Evolutionary conservation across 2,329 filamentous ascomycete genomes (phyloP).

Genomic region (Metarhizium sp.): DNA sequence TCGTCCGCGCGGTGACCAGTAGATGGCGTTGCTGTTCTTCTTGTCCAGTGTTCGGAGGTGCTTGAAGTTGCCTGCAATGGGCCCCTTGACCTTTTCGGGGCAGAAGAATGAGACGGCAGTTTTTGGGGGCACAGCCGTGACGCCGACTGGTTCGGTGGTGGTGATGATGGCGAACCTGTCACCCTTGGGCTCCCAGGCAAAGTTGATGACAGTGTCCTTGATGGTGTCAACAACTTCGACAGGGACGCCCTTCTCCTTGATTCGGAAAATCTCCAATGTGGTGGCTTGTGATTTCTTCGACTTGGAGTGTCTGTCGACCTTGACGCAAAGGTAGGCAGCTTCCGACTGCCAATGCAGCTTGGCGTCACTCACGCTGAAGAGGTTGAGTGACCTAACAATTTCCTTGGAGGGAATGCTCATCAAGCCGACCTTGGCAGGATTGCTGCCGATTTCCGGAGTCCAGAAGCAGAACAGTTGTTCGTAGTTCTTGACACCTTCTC

Average conservation of each 20-base stretch:
- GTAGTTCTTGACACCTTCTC: slow-evolving; percentile 81
- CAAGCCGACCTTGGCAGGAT: slow-evolving; percentile 90
- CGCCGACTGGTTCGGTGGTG: slow-evolving; percentile 70
- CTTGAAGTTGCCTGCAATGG: slow-evolving; percentile 84
- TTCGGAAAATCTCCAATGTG: slow-evolving; percentile 95
- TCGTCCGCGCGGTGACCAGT: slow-evolving; percentile 93
- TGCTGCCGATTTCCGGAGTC: slow-evolving; percentile 97
- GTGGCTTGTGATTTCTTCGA: slow-evolving; percentile 97
- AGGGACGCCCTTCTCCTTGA: slow-evolving; percentile 94
- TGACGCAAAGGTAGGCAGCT: slow-evolving; percentile 88
- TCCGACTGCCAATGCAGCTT: slow-evolving; percentile 99
- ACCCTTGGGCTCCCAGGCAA: slow-evolving; percentile 97
- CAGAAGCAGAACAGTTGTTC: slow-evolving; percentile 98
- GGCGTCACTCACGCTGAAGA: slow-evolving; percentile 95
- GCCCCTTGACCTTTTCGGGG: slow-evolving; percentile 84
- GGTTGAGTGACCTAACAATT: slow-evolving; percentile 85
- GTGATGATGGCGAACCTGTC: slow-evolving; percentile 97
- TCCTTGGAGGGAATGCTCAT: slow-evolving; percentile 96
- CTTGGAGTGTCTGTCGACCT: slow-evolving; percentile 97
- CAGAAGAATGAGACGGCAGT: slow-evolving; percentile 94
- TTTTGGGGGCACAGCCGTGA: slow-evolving; percentile 81
- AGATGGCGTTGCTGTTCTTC: slow-evolving; percentile 99
- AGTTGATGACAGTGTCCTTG: slow-evolving; percentile 99
- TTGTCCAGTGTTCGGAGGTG: slow-evolving; percentile 92
- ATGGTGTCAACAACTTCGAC: slow-evolving; percentile 96